These are phyloP conservation scores for Neurospora sp. DNA, from an alignment of 495 filamentous ascomycete genomes.

Conservation along the genomic window DNA sequence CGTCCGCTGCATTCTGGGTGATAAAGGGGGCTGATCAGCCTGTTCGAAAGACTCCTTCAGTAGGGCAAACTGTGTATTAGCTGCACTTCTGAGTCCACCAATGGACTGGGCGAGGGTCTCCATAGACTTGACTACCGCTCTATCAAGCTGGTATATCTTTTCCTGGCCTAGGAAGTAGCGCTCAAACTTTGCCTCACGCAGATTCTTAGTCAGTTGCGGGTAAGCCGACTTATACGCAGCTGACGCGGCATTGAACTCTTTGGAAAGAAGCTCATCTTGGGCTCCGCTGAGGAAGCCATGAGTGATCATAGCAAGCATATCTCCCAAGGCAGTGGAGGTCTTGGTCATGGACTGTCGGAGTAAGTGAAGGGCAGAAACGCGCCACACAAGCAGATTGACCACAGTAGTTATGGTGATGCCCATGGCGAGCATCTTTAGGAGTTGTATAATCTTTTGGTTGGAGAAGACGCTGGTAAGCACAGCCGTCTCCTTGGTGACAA, in stretches of 20 bases:
- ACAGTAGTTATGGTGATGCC: conserved; percentile 64
- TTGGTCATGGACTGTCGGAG: conserved; percentile 67
- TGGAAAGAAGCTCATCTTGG: conserved; percentile 60
- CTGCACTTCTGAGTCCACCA: conserved; percentile 83
- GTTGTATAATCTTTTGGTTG: conserved; percentile 73
- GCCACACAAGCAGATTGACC: conserved; percentile 72
- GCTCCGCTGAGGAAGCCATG: conserved; percentile 76
- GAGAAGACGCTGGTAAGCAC: conserved; percentile 73
- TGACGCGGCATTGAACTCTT: conserved; percentile 55
- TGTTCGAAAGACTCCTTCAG: conserved; percentile 47
- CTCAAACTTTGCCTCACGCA: conserved; percentile 83
- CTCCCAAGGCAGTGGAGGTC: conserved; percentile 64
- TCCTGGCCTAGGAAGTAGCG: conserved; percentile 80
- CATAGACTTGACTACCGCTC: conserved; percentile 71
- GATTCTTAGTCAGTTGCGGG: conserved; percentile 61
- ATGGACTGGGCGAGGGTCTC: conserved; percentile 83
- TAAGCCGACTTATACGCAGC: conserved; percentile 60
- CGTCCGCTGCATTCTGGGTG: conserved; percentile 22
- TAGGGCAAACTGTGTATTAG: conserved; percentile 77
- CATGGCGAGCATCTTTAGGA: conserved; percentile 86
- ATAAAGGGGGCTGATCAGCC: conserved; percentile 18
- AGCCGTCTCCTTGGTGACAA: conserved; percentile 85
- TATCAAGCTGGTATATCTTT: conserved; percentile 68
- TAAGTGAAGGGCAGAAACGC: conserved; percentile 66
- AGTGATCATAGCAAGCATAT: conserved; percentile 75